These are phyloP conservation scores for Suillus variegatus DNA, from an alignment of 768 basidiomycete species.

Conservation along the genomic window DNA sequence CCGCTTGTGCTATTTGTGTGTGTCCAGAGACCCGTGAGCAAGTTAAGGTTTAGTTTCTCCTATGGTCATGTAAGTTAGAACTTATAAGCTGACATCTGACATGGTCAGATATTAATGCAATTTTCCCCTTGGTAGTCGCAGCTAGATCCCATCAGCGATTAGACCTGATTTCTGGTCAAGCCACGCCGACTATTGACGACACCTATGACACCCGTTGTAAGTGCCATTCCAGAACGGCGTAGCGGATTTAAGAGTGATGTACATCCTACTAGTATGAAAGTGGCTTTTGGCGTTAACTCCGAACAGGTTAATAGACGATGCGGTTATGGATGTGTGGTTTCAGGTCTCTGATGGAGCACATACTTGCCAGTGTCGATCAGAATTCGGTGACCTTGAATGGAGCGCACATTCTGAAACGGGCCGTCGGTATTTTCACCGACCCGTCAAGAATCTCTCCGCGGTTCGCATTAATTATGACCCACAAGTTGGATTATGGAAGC, in stretches of 20 bases:
- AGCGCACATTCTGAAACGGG: background rate
- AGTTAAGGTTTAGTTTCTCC: background rate
- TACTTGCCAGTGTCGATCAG: background rate
- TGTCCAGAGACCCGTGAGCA: background rate
- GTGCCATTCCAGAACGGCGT: background rate
- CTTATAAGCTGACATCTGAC: background rate
- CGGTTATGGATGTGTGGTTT: background rate
- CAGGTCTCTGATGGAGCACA: background rate
- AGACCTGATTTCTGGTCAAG: background rate
- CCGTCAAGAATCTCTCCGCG: background rate
- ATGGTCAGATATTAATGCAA: background rate
- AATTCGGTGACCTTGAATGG: background rate
- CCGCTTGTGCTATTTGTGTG: background rate
- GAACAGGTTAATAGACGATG: background rate
- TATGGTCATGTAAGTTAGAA: background rate
- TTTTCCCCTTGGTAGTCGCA: background rate
- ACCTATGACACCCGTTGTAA: background rate
- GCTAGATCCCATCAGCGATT: background rate
- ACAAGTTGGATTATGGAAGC: background rate
- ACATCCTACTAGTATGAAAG: background rate
- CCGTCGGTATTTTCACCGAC: background rate
- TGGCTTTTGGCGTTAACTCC: background rate
- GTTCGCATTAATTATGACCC: background rate
- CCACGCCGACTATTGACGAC: background rate
- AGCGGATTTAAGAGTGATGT: background rate